phyloP scores from a whole-genome alignment of 1,284 basidiomycete genomes.

The Irpex sp. region DNA sequence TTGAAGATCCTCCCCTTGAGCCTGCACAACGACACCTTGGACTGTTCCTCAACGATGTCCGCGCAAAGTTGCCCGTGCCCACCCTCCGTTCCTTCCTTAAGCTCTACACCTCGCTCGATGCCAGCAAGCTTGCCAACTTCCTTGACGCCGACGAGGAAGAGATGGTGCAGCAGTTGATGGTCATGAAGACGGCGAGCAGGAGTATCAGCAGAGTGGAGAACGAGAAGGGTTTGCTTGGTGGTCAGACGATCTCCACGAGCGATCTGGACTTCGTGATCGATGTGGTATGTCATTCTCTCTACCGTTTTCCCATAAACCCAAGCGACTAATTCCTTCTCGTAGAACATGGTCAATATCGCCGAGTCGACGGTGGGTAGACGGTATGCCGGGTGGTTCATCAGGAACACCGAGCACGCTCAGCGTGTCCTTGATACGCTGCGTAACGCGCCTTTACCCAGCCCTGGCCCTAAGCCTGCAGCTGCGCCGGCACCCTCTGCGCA shows the following conservation, averaged over 20 bases:
- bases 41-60: conserved; percentile 81
- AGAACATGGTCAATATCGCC: conserved; percentile 86
- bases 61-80: conserved; percentile 74
- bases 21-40: conserved; percentile 82
- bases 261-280: conserved; percentile 96
- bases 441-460: conserved; percentile 58
- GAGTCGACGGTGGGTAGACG: conserved; percentile 90
- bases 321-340: conserved; percentile 5
- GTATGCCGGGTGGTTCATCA: conserved; percentile 96
- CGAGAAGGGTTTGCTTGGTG: conserved; percentile 73
- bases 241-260: conserved; percentile 85
- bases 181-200: conserved; percentile 87
- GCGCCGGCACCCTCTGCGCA: conserved; percentile 15
- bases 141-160: conserved; percentile 90
- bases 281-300: conserved; percentile 52
- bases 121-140: conserved; percentile 90
- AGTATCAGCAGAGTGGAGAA: conserved; percentile 56
- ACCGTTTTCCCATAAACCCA: not conserved
- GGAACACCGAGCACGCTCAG: conserved; percentile 88
- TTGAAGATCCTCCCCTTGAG: conserved; percentile 53
- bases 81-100: conserved; percentile 92
- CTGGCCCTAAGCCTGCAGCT: conserved; percentile 1
- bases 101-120: conserved; percentile 91
- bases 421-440: conserved; percentile 79
- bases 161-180: conserved; percentile 95